Evolutionary conservation across 2,329 filamentous ascomycete genomes (phyloP), one percentile per base, ranked within the genome.

Genomic region (Pyrenophora teres): DNA sequence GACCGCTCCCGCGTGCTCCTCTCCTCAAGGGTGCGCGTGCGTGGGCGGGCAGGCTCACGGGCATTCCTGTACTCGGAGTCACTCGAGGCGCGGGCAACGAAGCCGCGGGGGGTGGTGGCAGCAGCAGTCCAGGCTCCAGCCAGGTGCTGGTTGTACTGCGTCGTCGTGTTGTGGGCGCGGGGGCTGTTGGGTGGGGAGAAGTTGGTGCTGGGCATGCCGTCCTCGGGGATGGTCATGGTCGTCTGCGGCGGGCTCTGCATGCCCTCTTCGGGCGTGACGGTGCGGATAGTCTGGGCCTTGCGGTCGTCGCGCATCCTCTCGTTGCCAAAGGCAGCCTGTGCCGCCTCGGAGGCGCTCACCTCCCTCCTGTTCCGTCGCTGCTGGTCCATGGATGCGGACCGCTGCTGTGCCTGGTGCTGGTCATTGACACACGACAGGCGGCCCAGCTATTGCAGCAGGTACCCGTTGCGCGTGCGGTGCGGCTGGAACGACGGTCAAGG

Each of bases 261-360:
- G 42, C 42, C 30, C 37, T 60, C 63, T 37, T 90, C 87, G 59
- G 87, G 86, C 56, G 87, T 89, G 58, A 89, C 85, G 50, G 86
- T 77, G 57, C 87, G 84, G 64, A 87, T 83, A 39, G 81, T 67
- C 42, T 38, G 52, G 32, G 36, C 21, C 16, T 47, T 49, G 48
- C 60, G 61, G 44, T 65, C 66, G 46, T 66, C 67, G 40, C 60
- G 61, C 44, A 51, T 54, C 13, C 54, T 46, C 21, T 66, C 62
- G 40, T 57, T 54, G 39, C 52, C 46, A 33, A 55, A 54, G 8
- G 51, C 44, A 3, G 53, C 32, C 23, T 58, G 52, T 9, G 56
- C 48, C 13, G 59, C 56, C 38, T 68, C 66, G 31, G 57, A 50
- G 23, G 62, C 53, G 47, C 63, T 64, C 41, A 58, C 58, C 50